Conservation (phyloP, 2,329 filamentous ascomycete species). For the Colletotrichum sp. region DNA sequence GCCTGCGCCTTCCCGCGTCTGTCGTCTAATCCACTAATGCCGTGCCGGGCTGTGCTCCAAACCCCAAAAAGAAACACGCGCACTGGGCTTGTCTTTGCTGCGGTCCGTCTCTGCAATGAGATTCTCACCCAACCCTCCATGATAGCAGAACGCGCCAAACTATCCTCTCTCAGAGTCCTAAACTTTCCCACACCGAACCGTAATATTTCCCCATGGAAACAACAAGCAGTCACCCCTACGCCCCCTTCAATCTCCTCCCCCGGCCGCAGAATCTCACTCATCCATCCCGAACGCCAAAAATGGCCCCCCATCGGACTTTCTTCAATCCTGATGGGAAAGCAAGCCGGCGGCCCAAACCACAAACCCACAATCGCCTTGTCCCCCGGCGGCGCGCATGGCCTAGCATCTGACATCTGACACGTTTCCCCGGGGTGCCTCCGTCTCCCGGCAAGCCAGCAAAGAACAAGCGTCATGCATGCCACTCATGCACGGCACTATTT, state of each 20-base stretch:
- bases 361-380: background rate
- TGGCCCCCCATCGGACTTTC: background rate
- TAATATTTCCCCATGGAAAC: background rate
- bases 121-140: background rate
- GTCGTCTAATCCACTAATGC: background rate
- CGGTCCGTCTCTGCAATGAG: background rate
- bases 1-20: constrained; percentile 9
- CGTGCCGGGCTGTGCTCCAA: background rate
- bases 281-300: background rate
- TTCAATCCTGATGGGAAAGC: background rate
- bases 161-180: background rate
- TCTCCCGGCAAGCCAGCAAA: background rate
- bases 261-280: background rate
- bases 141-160: background rate
- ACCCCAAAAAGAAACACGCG: background rate
- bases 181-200: background rate
- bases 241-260: background rate
- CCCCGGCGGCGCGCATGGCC: background rate
- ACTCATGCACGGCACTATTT: background rate
- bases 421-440: background rate
- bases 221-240: background rate
- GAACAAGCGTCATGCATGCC: background rate
- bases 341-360: background rate
- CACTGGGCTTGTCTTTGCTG: background rate
- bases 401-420: background rate